Percentiles rank a stretch among this genome's conserved stretches.
Evolutionary conservation across 352 stramenopile species (phyloP).

Genomic region (Globisporangium splendens): DNA sequence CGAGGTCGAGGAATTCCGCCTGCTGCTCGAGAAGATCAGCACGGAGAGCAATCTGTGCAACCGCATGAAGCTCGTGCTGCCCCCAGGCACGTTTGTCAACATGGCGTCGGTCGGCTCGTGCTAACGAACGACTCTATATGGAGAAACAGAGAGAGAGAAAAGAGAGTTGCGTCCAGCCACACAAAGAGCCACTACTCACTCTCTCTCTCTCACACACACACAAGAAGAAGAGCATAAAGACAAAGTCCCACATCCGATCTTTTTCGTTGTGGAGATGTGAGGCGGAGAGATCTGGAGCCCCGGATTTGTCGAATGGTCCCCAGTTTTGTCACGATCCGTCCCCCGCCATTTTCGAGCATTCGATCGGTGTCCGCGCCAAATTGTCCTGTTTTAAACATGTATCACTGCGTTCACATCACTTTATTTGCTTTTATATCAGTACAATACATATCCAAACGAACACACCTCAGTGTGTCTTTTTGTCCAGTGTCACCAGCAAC

Average conservation of each 20-base stretch:
- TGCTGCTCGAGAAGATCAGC: conserved; percentile 72
- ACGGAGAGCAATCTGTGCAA: conserved; percentile 41
- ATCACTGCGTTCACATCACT: no score
- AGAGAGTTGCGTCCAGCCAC: no score
- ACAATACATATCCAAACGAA: background rate
- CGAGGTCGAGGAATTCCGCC: conserved; percentile 73
- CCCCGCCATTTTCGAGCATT: conserved; percentile 7
- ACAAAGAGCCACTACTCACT: background rate
- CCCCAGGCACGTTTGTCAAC: conserved; percentile 48
- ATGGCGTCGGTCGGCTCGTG: conserved; percentile 15
- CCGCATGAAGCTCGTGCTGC: conserved; percentile 73
- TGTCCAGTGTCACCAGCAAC: background rate
- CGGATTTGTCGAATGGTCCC: no score
- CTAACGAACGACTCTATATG: background rate
- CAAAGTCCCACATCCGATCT: no score
- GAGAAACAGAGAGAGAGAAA: no score
- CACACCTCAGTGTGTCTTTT: background rate
- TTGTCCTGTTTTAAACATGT: background rate
- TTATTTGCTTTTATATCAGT: background rate
- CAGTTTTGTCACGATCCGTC: no score
- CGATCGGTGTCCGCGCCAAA: background rate
- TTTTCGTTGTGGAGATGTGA: no score
- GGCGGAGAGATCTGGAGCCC: no score
- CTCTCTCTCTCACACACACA: no score
- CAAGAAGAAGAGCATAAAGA: background rate